Percentiles rank a stretch among this genome's conserved stretches.
These are phyloP conservation scores for Fomes fomentarius DNA, from an alignment of 1,284 basidiomycete species.

Conservation along the genomic window DNA sequence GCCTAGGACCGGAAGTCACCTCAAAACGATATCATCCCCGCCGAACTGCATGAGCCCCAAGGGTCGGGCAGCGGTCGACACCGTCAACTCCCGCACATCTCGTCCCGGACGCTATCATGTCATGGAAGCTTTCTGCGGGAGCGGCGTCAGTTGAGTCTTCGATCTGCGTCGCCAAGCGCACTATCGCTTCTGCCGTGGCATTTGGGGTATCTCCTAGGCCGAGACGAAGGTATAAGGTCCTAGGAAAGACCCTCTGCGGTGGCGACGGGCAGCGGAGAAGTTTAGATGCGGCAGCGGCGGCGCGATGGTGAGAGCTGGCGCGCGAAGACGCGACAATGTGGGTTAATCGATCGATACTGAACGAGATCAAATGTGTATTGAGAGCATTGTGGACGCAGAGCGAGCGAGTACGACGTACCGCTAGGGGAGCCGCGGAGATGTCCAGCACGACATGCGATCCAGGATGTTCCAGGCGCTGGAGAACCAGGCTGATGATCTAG, in stretches of 20 bases:
- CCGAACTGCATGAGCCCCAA: too few species aligned
- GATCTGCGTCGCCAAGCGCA: constrained; percentile 10
- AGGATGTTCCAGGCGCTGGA: constrained; percentile 3
- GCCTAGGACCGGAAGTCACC: too few species aligned
- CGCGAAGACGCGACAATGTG: not conserved
- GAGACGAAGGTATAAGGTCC: constrained; percentile 9
- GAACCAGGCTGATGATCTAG: constrained; percentile 8
- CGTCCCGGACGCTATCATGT: too few species aligned
- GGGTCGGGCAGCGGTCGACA: too few species aligned
- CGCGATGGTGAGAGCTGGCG: not conserved
- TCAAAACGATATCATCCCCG: too few species aligned
- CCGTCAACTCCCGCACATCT: too few species aligned
- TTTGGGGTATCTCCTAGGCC: constrained; percentile 5
- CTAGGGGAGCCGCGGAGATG: constrained; percentile 5
- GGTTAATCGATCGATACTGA: too few species aligned
- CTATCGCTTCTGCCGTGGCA: not conserved
- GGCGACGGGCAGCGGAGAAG: too few species aligned
- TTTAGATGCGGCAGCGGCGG: too few species aligned
- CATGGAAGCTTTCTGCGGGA: too few species aligned
- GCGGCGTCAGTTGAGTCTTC: not conserved
- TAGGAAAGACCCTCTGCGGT: constrained; percentile 11
- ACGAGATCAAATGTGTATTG: too few species aligned
- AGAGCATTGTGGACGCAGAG: not conserved
- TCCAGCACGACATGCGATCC: constrained; percentile 15
- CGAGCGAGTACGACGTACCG: not conserved